These are phyloP conservation scores for Geranium rotundifolium DNA, from an alignment of 345 rosid genomes.

Conservation along the genomic window DNA sequence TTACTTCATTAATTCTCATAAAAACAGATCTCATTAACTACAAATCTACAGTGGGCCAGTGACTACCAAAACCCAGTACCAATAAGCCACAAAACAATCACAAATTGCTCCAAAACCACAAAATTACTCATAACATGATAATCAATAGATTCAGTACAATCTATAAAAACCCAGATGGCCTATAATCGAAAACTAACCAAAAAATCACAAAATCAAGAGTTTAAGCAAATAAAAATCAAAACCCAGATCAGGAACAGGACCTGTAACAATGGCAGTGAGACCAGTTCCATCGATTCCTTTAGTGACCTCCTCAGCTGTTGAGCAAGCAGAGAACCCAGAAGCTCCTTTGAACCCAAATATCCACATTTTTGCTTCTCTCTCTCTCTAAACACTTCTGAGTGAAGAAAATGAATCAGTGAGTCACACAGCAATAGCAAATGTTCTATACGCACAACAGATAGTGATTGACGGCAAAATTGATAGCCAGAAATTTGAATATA, in stretches of 20 bases:
- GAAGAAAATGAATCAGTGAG: too few species aligned
- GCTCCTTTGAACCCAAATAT: constrained; percentile 24
- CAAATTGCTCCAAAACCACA: not conserved
- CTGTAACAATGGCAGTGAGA: constrained; percentile 40
- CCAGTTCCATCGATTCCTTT: constrained; percentile 33
- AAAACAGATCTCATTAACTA: not conserved
- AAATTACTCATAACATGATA: too few species aligned
- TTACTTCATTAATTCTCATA: too few species aligned
- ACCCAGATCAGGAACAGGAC: constrained; percentile 6
- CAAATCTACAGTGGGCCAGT: too few species aligned
- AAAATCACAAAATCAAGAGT: not conserved
- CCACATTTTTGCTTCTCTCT: constrained; percentile 11
- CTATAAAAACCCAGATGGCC: not conserved
- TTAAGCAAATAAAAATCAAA: not conserved
- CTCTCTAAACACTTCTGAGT: not conserved
- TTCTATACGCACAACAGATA: too few species aligned
- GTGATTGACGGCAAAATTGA: too few species aligned
- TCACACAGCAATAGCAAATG: too few species aligned
- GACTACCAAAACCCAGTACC: not conserved
- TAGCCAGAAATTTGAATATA: too few species aligned
- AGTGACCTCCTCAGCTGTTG: constrained; percentile 33
- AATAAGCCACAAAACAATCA: not conserved
- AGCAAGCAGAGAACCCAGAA: constrained; percentile 27
- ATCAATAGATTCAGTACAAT: not conserved
- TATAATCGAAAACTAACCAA: not conserved